Evolutionary conservation across 108 stramenopile genomes (phyloP).

Genomic region (Pseudonitzschia pungens): DNA sequence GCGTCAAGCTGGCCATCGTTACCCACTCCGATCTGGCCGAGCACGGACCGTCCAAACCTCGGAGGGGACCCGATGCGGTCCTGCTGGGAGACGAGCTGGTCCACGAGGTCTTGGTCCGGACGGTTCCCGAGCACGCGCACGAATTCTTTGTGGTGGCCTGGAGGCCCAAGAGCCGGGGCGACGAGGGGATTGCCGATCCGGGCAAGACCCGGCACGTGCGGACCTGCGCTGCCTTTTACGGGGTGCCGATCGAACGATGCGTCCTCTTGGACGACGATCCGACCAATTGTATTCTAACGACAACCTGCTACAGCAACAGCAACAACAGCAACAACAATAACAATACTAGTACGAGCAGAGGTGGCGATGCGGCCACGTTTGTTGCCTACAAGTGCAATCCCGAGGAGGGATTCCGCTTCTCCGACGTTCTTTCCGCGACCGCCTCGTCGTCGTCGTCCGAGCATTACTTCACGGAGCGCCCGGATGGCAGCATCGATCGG

Average conservation of each 20-base stretch:
- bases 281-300: not conserved
- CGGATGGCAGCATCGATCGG: not conserved
- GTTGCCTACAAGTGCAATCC: not conserved
- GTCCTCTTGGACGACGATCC: conserved; percentile 9
- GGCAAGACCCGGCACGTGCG: not conserved
- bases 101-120: not conserved
- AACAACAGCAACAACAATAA: not conserved
- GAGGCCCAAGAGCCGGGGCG: conserved; percentile 1
- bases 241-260: not conserved
- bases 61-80: not conserved
- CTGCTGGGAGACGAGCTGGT: not conserved
- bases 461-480: not conserved
- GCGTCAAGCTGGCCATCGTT: not conserved
- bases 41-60: not conserved
- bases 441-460: too few relatives aligned
- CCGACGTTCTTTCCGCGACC: too few relatives aligned
- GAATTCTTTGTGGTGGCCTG: not conserved
- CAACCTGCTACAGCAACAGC: too few relatives aligned
- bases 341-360: too few relatives aligned
- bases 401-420: not conserved
- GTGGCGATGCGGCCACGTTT: not conserved
- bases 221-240: not conserved
- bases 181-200: not conserved
- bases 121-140: not conserved
- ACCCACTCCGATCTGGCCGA: not conserved